Base-by-base conservation (phyloP, 345 rosid genomes). In the Hibiscus tridactylites region DNA sequence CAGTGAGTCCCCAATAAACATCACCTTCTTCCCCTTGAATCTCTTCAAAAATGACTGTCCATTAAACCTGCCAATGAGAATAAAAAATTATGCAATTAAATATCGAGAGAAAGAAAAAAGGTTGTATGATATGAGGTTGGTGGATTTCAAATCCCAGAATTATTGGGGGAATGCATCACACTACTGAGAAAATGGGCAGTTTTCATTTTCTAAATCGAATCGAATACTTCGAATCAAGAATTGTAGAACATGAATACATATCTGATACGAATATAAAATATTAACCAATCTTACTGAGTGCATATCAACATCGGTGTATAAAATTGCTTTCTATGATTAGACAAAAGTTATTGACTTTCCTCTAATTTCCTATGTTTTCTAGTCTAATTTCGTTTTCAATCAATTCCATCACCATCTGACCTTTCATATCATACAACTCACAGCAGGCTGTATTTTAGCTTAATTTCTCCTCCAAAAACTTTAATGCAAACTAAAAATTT, bases 1-100 rank as follows among this genome's bases (percentile, higher is more conserved):
- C 0, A 89, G 17, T 0, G 95, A 89, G 78, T 89, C 95, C 15
- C 95, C 91, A 17, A 87, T 50, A 31, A 81, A 87, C 91, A 86
- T 86, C 0, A 89, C 79, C 78, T 75, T 82, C 79, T 89, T 87
- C 1, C 88, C 90, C 37, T 46, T 49, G 5, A 75, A 61, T 28
- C 73, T 84, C 76, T 46, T 44, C 29, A 89, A 58, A 46, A 87
- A 85, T 28, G 74, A 80, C 62, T 50, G n/a, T 5, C 81, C 95
- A 67, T 85, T 79, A 42, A 87, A 87, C 77, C 95, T 89, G 83
- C 52, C 57, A 63, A 31, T 31, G 33, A 31, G 33, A 31, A 31
- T 31, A 31, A 31, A 31, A 21, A 21, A 31, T 35, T 35, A 35
- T 35, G 39, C 6, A 35, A 35, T 5, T 35, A 0, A 35, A 35